Base-by-base conservation (phyloP, 345 rosid species). In the Citrus unshiu region DNA sequence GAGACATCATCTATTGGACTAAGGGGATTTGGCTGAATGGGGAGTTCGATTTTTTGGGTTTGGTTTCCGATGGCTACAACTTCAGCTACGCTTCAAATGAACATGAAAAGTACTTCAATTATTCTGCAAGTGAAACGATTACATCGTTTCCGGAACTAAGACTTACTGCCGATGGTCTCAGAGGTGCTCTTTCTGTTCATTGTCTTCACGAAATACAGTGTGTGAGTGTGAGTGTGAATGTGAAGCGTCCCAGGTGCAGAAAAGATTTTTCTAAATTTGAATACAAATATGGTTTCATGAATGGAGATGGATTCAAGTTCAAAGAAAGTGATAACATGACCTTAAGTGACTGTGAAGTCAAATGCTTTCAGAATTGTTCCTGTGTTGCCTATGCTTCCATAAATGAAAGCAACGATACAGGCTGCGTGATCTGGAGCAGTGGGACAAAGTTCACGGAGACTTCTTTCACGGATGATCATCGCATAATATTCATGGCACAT, bases 51-150 rank as follows among this genome's bases (percentile, higher is more conserved):
- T 37, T 0, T 27, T 4, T 0, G 24, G 1, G 51, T 13, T 46
- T 46, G 51, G 18, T 1, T 5, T 68, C 39, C 21, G 57, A 43
- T 35, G 1, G n/a, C 2, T 13, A 3, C 3, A 73, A 56, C 63
- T 83, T 59, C 10, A 72, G 77, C 74, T 78, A 70, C 64, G 34
- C 65, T 67, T 81, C 84, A 61, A 79, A 74, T 29, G 74, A 80
- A 60, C 77, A 54, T 56, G 87, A 82, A 69, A 62, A 35, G 0
- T 84, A 77, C 74, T 82, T 84, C 27, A 78, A 27, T 13, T 84
- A 74, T 39, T 76, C 78, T 39, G 60, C 18, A 64, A 60, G 39
- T 14, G 64, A 73, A 37, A 21, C 35, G n/a, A 29, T 57, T 35
- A 32, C 49, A 56, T 34, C 65, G n/a, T n/a, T 57, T 35, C 76